Evolutionary conservation across 441 rosid species (phyloP).

Genomic region (Isatis lusitanica): DNA sequence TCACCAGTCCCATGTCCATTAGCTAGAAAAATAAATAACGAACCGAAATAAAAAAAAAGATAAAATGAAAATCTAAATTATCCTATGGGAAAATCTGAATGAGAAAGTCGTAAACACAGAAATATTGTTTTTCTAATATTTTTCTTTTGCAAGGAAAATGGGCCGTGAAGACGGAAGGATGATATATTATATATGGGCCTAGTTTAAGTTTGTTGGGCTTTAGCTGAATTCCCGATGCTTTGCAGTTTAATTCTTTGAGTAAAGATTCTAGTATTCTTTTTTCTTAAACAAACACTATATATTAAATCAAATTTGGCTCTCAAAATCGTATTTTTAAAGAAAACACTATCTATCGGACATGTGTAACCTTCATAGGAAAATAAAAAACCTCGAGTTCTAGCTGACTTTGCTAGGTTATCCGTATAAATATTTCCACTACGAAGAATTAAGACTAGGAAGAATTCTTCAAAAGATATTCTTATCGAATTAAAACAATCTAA

Average conservation of each 20-base stretch:
- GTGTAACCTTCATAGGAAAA: no score
- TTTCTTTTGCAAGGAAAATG: background rate
- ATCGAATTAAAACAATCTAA: no score
- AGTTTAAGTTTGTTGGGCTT: background rate
- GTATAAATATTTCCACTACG: no score
- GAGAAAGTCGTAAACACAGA: conserved; percentile 18
- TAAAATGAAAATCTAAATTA: conserved; percentile 11
- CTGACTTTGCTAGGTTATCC: no score
- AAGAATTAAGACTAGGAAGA: no score
- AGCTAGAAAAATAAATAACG: conserved; percentile 10
- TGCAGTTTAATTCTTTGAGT: background rate
- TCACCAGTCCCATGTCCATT: conserved; percentile 27
- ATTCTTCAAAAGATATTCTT: no score
- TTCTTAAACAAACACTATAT: no score
- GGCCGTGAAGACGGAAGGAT: background rate
- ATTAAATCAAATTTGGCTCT: no score
- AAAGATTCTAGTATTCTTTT: no score
- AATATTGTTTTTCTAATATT: background rate
- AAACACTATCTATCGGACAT: no score
- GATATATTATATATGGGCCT: background rate
- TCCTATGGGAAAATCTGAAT: conserved; percentile 25
- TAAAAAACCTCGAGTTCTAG: no score
- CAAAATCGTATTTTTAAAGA: no score
- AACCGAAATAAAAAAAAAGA: background rate
- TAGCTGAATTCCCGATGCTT: background rate